These are phyloP conservation scores for Calonectria montana DNA, from an alignment of 2,329 filamentous ascomycete genomes.

Conservation along the genomic window DNA sequence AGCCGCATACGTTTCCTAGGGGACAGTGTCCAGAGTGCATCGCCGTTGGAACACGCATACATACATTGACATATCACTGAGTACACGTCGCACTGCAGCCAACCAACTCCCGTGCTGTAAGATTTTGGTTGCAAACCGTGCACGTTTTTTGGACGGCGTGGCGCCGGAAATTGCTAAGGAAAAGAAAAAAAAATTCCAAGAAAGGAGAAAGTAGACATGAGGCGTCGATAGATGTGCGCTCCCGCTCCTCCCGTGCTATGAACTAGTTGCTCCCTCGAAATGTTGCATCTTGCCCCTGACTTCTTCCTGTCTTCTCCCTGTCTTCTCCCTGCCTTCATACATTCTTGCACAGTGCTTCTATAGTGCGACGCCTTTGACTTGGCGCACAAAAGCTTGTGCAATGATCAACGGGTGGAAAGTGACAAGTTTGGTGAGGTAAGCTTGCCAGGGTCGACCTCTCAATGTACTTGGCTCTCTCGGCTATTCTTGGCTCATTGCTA, in stretches of 20 bases:
- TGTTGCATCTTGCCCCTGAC: conserved; percentile 11
- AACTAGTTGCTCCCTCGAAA: background rate
- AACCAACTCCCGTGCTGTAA: background rate
- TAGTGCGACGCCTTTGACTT: background rate
- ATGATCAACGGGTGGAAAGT: background rate
- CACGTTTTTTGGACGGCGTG: conserved; percentile 12
- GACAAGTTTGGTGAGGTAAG: conserved; percentile 10
- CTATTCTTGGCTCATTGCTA: conserved; percentile 21
- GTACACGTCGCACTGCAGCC: background rate
- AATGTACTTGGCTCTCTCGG: conserved; percentile 1
- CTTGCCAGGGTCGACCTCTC: conserved; percentile 7
- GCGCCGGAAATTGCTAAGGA: background rate
- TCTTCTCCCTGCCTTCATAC: background rate
- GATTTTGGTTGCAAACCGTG: conserved; percentile 1
- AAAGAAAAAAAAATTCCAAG: conserved; percentile 1
- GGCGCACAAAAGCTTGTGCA: background rate
- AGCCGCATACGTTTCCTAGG: background rate
- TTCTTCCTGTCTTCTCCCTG: background rate
- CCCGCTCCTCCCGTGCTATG: conserved; percentile 11
- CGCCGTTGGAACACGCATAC: background rate
- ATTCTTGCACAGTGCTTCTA: background rate
- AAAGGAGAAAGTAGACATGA: background rate
- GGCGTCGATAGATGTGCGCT: background rate
- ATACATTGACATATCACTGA: conserved; percentile 8
- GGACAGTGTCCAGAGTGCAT: background rate